Evolutionary conservation across 495 filamentous ascomycete genomes (phyloP).

Genomic region (Staphylotrichum longicolle): DNA sequence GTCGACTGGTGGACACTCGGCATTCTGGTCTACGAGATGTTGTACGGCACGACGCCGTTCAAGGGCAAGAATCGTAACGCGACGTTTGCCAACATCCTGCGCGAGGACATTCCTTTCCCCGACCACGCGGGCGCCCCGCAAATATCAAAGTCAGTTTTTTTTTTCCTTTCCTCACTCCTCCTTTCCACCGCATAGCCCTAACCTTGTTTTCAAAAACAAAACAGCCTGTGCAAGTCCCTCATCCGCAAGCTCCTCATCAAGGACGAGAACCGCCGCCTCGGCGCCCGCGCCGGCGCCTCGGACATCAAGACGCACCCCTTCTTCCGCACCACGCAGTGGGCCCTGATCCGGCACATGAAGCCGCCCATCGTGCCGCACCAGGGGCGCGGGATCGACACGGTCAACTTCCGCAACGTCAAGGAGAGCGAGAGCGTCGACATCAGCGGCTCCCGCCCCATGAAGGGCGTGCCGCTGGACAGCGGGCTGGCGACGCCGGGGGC

Average conservation of each 20-base stretch:
- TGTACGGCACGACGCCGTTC: slow-evolving; percentile 98
- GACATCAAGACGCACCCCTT: slow-evolving; percentile 97
- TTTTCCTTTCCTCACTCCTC: neutral
- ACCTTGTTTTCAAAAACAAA: neutral
- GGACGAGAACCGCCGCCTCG: slow-evolving; percentile 91
- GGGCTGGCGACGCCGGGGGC: slow-evolving; percentile 80
- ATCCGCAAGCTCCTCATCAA: slow-evolving; percentile 98
- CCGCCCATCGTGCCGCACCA: slow-evolving; percentile 97
- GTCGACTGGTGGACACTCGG: slow-evolving; percentile 99
- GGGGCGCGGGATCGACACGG: slow-evolving; percentile 84
- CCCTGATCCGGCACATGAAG: slow-evolving; percentile 93
- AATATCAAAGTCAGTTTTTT: slow-evolving; percentile 76
- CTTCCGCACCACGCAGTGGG: slow-evolving; percentile 95
- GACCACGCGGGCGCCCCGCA: slow-evolving; percentile 80
- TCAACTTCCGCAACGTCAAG: slow-evolving; percentile 97
- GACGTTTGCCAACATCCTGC: slow-evolving; percentile 94
- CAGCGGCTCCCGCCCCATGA: slow-evolving; percentile 55
- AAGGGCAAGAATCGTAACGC: slow-evolving; percentile 99
- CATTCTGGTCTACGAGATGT: slow-evolving; percentile 96
- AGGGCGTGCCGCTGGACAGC: slow-evolving; percentile 78
- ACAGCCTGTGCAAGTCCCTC: slow-evolving; percentile 88
- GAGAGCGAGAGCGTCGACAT: slow-evolving; percentile 96
- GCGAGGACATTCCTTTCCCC: slow-evolving; percentile 92
- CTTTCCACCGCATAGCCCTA: neutral
- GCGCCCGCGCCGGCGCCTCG: slow-evolving; percentile 89